phyloP scores from a whole-genome alignment of 1,284 basidiomycete species.

The Boletus semigastroideus region DNA sequence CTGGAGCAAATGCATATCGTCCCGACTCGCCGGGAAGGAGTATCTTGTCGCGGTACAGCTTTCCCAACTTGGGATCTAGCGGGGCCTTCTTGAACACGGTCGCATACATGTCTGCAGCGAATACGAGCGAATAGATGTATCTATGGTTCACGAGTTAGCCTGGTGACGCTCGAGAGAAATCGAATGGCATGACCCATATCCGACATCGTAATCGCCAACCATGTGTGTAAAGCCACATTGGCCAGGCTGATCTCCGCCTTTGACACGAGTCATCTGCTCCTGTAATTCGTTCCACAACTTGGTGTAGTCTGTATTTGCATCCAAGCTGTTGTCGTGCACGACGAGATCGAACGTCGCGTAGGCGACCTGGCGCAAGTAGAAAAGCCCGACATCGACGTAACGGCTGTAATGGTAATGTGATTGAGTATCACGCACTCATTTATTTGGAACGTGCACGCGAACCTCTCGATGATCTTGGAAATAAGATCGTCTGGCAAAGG shows the following conservation, averaged over 20 bases:
- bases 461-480: constrained; percentile 77
- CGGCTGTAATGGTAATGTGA: constrained; percentile 45
- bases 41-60: constrained; percentile 53
- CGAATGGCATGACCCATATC: no score
- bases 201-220: constrained; percentile 47
- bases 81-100: constrained; percentile 70
- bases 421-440: neutral
- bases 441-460: constrained; percentile 24
- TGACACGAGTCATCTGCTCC: constrained; percentile 62
- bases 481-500: constrained; percentile 72
- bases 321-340: constrained; percentile 67
- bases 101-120: constrained; percentile 35
- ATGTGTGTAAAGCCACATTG: constrained; percentile 41
- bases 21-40: constrained; percentile 54
- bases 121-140: constrained; percentile 35
- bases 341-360: constrained; percentile 77
- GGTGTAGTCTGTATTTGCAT: constrained; percentile 56
- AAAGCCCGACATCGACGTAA: constrained; percentile 77
- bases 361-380: constrained; percentile 76
- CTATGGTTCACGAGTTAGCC: constrained; percentile 2
- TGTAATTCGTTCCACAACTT: constrained; percentile 71
- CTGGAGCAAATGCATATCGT: constrained; percentile 58
- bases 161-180: neutral
- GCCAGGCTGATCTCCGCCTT: constrained; percentile 54
- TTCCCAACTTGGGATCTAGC: constrained; percentile 59